These are phyloP conservation scores for Neohortaea acidophila DNA, from an alignment of 495 filamentous ascomycete species.

Conservation along the genomic window DNA sequence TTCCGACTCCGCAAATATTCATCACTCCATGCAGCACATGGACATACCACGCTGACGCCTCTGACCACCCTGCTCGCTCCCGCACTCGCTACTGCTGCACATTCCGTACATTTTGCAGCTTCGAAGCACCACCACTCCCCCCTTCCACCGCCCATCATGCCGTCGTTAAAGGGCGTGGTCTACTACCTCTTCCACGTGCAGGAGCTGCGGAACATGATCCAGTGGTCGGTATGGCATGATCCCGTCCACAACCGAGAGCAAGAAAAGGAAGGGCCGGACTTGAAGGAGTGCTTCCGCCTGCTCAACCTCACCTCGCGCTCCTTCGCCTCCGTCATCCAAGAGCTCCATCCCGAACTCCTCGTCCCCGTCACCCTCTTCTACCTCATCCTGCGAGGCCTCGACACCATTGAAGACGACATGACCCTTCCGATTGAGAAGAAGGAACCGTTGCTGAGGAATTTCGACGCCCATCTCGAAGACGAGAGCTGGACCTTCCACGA, in stretches of 20 bases:
- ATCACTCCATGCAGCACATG: neutral
- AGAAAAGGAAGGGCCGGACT: slow-evolving; percentile 54
- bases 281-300: slow-evolving; percentile 70
- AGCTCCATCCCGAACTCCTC: slow-evolving; percentile 84
- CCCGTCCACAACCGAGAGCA: slow-evolving; percentile 72
- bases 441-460: slow-evolving; percentile 71
- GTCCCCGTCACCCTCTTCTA: slow-evolving; percentile 90
- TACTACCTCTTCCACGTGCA: slow-evolving; percentile 67
- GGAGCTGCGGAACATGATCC: slow-evolving; percentile 70
- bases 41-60: neutral
- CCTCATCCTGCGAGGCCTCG: slow-evolving; percentile 71
- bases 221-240: slow-evolving; percentile 98
- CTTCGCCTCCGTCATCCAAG: slow-evolving; percentile 86
- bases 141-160: slow-evolving; percentile 30
- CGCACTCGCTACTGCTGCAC: neutral
- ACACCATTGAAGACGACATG: slow-evolving; percentile 98
- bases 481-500: slow-evolving; percentile 83
- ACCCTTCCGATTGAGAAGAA: slow-evolving; percentile 67
- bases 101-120: too few species aligned
- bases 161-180: slow-evolving; percentile 38
- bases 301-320: slow-evolving; percentile 82
- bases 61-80: neutral
- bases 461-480: slow-evolving; percentile 57
- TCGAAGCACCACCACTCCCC: neutral
- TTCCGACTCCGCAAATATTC: neutral